Evolutionary conservation across 1,284 basidiomycete genomes (phyloP).

Genomic region (Agaricales sp.): DNA sequence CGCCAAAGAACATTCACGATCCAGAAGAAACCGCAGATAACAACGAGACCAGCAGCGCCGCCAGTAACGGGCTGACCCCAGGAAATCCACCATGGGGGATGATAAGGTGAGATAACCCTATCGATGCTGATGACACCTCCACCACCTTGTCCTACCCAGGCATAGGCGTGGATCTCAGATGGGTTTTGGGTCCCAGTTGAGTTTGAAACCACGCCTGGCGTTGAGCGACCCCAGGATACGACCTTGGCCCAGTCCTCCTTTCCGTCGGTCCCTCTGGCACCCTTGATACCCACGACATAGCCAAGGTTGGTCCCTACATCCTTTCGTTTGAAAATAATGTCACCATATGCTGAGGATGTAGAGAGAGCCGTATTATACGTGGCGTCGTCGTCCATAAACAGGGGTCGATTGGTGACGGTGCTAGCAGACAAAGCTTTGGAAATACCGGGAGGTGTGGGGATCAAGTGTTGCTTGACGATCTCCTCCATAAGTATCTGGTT

Average conservation of each 20-base stretch:
- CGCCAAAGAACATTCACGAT: conserved; percentile 55
- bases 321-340: conserved; percentile 61
- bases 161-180: neutral
- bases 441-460: conserved; percentile 39
- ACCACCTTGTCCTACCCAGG: conserved; percentile 23
- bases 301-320: conserved; percentile 22
- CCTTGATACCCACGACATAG: conserved; percentile 85
- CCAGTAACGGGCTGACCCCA: conserved; percentile 57
- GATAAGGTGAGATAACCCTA: conserved; percentile 74
- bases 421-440: conserved; percentile 14
- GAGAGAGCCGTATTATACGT: conserved; percentile 70
- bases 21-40: conserved; percentile 66
- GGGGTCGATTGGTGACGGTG: conserved; percentile 50
- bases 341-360: conserved; percentile 56
- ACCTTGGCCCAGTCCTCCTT: conserved; percentile 71
- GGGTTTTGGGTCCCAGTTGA: conserved; percentile 14
- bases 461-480: conserved; percentile 85
- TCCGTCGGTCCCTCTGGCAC: conserved; percentile 69
- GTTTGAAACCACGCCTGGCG: conserved; percentile 27
- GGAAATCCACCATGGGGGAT: conserved; percentile 71
- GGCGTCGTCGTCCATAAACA: conserved; percentile 60
- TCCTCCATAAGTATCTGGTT: conserved; percentile 37
- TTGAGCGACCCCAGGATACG: conserved; percentile 74
- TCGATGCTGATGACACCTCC: conserved; percentile 91
- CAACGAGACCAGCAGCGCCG: conserved; percentile 40